Evolutionary conservation across 208 protist species (phyloP), one percentile per base, ranked within the genome.

Genomic region (Zelonia costaricensis): DNA sequence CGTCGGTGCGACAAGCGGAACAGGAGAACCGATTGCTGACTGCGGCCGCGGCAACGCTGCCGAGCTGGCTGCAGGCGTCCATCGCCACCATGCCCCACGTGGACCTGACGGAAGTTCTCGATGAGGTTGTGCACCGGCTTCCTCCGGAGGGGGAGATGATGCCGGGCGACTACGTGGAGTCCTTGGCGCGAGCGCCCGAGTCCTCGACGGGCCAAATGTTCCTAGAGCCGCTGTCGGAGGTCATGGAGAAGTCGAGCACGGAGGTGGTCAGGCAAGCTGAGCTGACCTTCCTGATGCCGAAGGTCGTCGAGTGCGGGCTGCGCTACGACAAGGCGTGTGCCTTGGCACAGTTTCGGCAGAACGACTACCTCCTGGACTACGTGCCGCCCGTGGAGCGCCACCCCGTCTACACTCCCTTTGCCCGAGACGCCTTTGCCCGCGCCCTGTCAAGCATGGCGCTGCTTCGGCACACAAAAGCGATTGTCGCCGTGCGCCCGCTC

Each of bases 51-150:
- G 58, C 18, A 10, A n/a, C 7, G 22, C 49, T 73, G 58, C 66
- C 66, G 22, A 16, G 20, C 5, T 27, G 13, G 43, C 25, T 73
- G 28, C 35, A 53, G n/a, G 39, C 7, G 22, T 25, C 60, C 44
- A 20, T 66, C 16, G 22, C 38, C 18, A 57, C 36, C 5, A 30
- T 13, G 2, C 8, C 15, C 52, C 30, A 15, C 4, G 8, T 57
- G 25, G 36, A 57, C 9, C 12, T 73, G 35, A 1, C 27, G 0
- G 57, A 30, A 2, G 8, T 73, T n/a, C 25, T 47, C 51, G 52
- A 48, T 4, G 66, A 73, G 42, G 44, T 73, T 39, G 23, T 30
- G 30, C 57, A 58, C n/a, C 48, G 66, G 10, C 52, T 73, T 9
- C 66, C 66, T 7, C 49, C 58, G 22, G 25, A n/a, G 0, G 66